These are phyloP conservation scores for Dalbergia oliveri DNA, from an alignment of 306 rosid species.

Conservation along the genomic window DNA sequence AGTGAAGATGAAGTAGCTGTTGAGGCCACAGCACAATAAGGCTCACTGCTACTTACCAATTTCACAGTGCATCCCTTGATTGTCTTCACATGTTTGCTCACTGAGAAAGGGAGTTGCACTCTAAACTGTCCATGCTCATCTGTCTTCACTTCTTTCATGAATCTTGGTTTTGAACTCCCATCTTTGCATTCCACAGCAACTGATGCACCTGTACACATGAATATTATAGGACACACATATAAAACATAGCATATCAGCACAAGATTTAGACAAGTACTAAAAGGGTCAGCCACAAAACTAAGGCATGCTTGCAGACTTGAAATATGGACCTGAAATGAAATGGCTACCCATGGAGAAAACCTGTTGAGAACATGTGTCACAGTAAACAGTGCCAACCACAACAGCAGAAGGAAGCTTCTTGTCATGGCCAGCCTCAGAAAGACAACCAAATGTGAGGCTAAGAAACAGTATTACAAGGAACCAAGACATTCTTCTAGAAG, in stretches of 20 bases:
- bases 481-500: slow-evolving; percentile 57
- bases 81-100: slow-evolving; percentile 69
- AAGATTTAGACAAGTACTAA: background rate
- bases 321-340: slow-evolving; percentile 80
- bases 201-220: slow-evolving; percentile 73
- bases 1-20: slow-evolving; percentile 67
- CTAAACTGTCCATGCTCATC: slow-evolving; percentile 72
- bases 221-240: background rate
- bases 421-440: slow-evolving; percentile 62
- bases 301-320: slow-evolving; percentile 7
- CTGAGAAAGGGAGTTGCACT: slow-evolving; percentile 75
- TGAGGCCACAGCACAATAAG: slow-evolving; percentile 84
- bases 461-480: slow-evolving; percentile 53
- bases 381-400: slow-evolving; percentile 84
- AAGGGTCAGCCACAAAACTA: background rate
- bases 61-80: slow-evolving; percentile 76
- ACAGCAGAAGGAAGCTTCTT: slow-evolving; percentile 63
- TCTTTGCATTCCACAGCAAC: slow-evolving; percentile 86
- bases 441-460: slow-evolving; percentile 46
- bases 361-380: slow-evolving; percentile 85
- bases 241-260: slow-evolving; percentile 3
- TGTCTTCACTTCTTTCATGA: slow-evolving; percentile 73
- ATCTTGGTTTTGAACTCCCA: slow-evolving; percentile 50
- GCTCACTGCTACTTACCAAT: slow-evolving; percentile 79
- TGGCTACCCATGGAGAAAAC: slow-evolving; percentile 64